A percentile compares a stretch with the other conserved stretches of the same genome.
Evolutionary conservation across 768 basidiomycete species (phyloP).

Genomic region (Neoboletus brunneissimus): DNA sequence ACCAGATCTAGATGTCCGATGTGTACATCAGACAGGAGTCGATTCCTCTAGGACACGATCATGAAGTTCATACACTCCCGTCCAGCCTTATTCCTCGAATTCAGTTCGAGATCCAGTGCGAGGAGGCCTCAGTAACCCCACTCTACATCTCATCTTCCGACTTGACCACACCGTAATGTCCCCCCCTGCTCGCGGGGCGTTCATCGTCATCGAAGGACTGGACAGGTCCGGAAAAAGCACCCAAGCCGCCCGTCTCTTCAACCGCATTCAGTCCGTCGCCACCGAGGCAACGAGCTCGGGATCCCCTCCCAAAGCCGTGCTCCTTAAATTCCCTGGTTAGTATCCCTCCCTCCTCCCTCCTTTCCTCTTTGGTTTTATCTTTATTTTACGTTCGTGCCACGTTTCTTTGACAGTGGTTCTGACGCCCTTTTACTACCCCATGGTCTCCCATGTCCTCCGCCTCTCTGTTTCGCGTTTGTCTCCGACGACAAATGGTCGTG

Average conservation of each 20-base stretch:
- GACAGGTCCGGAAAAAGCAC: conserved; percentile 95
- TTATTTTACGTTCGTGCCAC: not conserved
- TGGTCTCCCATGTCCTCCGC: no score
- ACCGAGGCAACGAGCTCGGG: not conserved
- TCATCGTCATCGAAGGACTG: conserved; percentile 95
- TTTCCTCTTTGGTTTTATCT: no score
- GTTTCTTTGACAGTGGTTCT: not conserved
- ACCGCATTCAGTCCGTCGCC: conserved; percentile 42
- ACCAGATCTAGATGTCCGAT: no score
- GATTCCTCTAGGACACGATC: not conserved
- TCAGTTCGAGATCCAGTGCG: not conserved
- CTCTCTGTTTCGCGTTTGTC: no score
- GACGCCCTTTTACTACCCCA: not conserved
- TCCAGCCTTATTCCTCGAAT: not conserved
- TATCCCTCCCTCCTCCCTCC: no score
- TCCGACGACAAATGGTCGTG: not conserved
- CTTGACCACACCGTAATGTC: not conserved
- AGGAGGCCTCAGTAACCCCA: not conserved
- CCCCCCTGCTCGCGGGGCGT: conserved; percentile 53
- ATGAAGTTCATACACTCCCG: not conserved
- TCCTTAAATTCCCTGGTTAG: conserved; percentile 90
- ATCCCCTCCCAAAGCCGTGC: conserved; percentile 36
- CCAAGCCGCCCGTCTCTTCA: conserved; percentile 63
- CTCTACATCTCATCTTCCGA: not conserved
- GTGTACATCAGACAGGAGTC: no score